These are phyloP conservation scores for Ceratobasidium sp. DNA, from an alignment of 1,284 basidiomycete species.

Conservation along the genomic window DNA sequence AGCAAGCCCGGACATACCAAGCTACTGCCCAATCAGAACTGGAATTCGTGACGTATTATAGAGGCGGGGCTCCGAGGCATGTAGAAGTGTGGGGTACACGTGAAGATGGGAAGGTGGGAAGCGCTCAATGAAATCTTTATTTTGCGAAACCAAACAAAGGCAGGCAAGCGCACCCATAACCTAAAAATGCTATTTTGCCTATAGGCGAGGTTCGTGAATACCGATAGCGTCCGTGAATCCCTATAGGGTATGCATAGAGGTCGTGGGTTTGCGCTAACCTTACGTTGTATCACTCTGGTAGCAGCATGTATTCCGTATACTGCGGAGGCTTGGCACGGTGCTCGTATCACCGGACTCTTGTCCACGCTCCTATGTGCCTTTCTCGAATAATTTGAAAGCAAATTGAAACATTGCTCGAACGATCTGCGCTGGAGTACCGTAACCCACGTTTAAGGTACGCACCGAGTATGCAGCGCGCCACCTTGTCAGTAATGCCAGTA, in stretches of 20 bases:
- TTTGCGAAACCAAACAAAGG: constrained; percentile 10
- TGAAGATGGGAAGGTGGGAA: constrained; percentile 9
- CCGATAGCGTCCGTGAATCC: neutral
- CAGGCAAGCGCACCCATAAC: neutral
- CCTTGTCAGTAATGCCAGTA: too few species aligned
- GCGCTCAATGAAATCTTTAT: neutral
- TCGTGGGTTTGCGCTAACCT: neutral
- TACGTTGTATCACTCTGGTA: neutral
- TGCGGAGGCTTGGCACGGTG: neutral
- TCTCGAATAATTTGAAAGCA: neutral
- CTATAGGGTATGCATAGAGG: neutral
- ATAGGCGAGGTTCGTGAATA: constrained; percentile 2
- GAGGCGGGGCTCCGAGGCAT: constrained; percentile 2
- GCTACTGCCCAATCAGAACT: neutral
- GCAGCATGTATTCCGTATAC: neutral
- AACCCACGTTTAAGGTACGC: too few species aligned
- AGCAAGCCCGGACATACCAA: too few species aligned
- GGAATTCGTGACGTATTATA: constrained; percentile 1
- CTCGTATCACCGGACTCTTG: neutral
- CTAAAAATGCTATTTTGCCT: neutral
- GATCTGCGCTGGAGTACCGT: too few species aligned
- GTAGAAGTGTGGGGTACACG: constrained; percentile 15
- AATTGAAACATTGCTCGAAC: too few species aligned
- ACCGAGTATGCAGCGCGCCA: too few species aligned
- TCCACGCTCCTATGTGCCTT: neutral